Evolutionary conservation across 148 eudicot species (phyloP), one percentile per base, ranked within the genome.

Genomic region (Rhododendron ovatum): DNA sequence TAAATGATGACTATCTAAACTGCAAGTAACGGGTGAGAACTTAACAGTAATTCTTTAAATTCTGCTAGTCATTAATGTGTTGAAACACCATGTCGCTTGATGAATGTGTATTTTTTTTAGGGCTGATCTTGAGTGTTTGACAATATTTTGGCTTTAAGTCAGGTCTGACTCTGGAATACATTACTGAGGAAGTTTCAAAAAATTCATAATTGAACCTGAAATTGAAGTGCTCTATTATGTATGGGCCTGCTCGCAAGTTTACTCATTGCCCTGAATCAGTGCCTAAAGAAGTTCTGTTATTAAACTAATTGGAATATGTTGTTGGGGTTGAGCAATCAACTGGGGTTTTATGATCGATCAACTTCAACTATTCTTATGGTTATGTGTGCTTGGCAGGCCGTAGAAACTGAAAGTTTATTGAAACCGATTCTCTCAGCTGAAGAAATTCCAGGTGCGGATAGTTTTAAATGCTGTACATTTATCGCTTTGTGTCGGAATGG

Each of bases 351-450:
- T 22, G 37, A 28, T 82, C 47, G 37, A 28, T 82, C 47, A 55
- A 55, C 61, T 55, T 51, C 50, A 76, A 86, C 43, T 24, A 71
- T 43, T 47, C 35, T 71, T n/a, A 28, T 65, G 57, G 73, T 74
- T 51, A 45, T 88, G 18, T 82, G 77, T 85, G 84, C 50, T 87
- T 78, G 87, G 78, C 88, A 96, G 99, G 85, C 84, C 10, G 96
- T 97, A 79, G 92, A 94, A 89, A 93, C 98, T 65, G 96, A 95
- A 90, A 93, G 95, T 88, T 91, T 97, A 83, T 87, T 97, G 87
- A 92, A 88, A 85, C 98, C 98, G 33, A 92, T 97, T 80, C 90
- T 91, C 85, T 97, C 99, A 37, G 94, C 95, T 74, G 98, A 97
- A 84, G 98, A 93, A 88, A 89, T 91, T 87, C 92, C 96, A 80